Conservation (phyloP, 2,329 filamentous ascomycete species). For the Didymella pomorum region DNA sequence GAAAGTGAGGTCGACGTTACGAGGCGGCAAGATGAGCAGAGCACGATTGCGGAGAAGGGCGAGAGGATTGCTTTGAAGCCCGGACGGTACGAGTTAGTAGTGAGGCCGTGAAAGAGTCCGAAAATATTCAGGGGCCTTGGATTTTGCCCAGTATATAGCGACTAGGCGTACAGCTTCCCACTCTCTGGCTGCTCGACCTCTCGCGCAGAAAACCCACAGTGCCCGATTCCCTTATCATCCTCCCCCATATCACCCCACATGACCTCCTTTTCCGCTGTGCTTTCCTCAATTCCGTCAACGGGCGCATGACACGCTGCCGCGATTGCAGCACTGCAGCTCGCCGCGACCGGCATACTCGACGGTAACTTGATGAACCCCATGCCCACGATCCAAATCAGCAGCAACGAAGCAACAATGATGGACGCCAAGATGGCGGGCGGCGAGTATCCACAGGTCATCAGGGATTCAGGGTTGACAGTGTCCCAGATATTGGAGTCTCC, state of each 20-base stretch:
- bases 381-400: not conserved
- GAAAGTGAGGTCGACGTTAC: slow-evolving; percentile 20
- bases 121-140: not conserved
- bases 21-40: slow-evolving; percentile 2
- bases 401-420: not conserved
- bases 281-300: too few relatives aligned
- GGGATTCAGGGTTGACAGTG: not conserved
- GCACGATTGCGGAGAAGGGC: slow-evolving; percentile 4
- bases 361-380: not conserved
- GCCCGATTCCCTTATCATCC: not conserved
- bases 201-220: not conserved
- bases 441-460: not conserved
- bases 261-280: too few relatives aligned
- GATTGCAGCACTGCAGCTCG: not conserved
- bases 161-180: not conserved
- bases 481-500: not conserved
- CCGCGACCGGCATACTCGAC: not conserved
- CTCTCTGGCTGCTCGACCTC: not conserved
- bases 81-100: slow-evolving; percentile 14
- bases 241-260: not conserved
- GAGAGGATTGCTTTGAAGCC: slow-evolving; percentile 20
- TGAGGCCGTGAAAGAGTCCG: slow-evolving; percentile 35
- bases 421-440: not conserved
- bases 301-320: too few relatives aligned
- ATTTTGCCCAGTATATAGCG: not conserved